A percentile compares a stretch with the other conserved stretches of the same genome.
Conservation (phyloP, 139 green algal genomes). For the Picochlorum sp. region DNA sequence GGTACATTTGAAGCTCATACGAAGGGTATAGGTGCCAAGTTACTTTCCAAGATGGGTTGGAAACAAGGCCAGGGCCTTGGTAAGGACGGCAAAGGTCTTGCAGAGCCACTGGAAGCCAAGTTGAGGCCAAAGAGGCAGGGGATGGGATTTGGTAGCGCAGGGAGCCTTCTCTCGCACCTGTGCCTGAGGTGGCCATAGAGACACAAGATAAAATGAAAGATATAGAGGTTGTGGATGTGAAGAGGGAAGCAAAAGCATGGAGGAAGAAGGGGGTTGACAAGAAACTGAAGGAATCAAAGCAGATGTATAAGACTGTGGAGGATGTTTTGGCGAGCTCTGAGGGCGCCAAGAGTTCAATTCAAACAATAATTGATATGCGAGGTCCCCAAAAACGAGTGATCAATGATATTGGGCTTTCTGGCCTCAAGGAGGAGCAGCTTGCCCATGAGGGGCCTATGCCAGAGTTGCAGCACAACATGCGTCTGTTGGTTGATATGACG, state of each 20-base stretch:
- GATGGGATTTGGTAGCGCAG: conserved; percentile 77
- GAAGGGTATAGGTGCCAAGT: conserved; percentile 88
- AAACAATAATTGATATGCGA: conserved; percentile 88
- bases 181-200: conserved; percentile 9
- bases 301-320: conserved; percentile 67
- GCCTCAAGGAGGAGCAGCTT: conserved; percentile 32
- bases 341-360: not conserved
- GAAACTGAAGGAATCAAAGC: conserved; percentile 17
- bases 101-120: conserved; percentile 73
- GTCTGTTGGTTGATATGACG: conserved; percentile 80
- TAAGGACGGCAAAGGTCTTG: conserved; percentile 57
- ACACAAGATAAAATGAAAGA: conserved; percentile 4
- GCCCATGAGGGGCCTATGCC: conserved; percentile 62
- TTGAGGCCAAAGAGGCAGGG: conserved; percentile 87
- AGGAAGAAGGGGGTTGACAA: conserved; percentile 46
- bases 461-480: conserved; percentile 97
- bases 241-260: conserved; percentile 29
- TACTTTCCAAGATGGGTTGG: conserved; percentile 94
- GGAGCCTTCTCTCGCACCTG: conserved; percentile 37
- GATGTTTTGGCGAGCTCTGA: conserved; percentile 59
- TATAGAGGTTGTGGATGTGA: conserved; percentile 5
- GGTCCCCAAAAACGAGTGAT: conserved; percentile 73
- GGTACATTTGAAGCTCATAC: conserved; percentile 85
- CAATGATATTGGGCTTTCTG: conserved; percentile 83
- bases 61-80: conserved; percentile 63